Conservation (phyloP, 352 stramenopile species). For the Globisporangium sylvaticum region DNA sequence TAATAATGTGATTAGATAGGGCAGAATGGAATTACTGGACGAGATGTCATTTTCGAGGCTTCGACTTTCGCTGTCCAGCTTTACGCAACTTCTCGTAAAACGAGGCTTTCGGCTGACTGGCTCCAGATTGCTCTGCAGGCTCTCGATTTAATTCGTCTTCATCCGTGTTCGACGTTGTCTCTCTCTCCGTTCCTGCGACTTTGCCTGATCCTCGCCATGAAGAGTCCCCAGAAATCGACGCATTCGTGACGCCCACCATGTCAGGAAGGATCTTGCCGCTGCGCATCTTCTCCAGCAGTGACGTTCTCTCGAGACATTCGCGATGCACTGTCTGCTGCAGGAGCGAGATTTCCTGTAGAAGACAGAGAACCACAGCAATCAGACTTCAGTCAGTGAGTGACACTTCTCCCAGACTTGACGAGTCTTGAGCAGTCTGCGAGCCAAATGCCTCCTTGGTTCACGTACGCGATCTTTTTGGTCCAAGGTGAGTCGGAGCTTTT, state of each 20-base stretch:
- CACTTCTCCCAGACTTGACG: too few relatives aligned
- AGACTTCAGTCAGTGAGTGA: background rate
- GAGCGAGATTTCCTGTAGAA: constrained; percentile 57
- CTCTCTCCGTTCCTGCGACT: background rate
- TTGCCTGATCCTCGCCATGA: constrained; percentile 1
- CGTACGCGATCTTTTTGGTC: constrained; percentile 54
- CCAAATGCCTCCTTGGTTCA: background rate
- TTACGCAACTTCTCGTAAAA: constrained; percentile 78
- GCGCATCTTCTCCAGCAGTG: constrained; percentile 68
- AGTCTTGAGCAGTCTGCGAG: too few relatives aligned
- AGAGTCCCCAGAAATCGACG: background rate
- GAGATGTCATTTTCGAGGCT: constrained; percentile 32
- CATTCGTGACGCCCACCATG: constrained; percentile 11
- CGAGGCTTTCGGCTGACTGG: constrained; percentile 40
- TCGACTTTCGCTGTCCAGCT: constrained; percentile 48
- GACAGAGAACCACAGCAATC: background rate
- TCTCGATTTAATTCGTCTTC: constrained; percentile 20
- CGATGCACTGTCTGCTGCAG: constrained; percentile 80
- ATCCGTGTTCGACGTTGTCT: constrained; percentile 16
- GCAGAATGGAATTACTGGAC: background rate
- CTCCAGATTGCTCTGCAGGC: constrained; percentile 5
- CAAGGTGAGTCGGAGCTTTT: constrained; percentile 32
- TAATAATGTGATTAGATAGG: background rate
- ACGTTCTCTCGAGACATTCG: constrained; percentile 78
- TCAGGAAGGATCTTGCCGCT: constrained; percentile 67